Conservation (phyloP, 2,329 filamentous ascomycete genomes). For the Claviceps purpurea region DNA sequence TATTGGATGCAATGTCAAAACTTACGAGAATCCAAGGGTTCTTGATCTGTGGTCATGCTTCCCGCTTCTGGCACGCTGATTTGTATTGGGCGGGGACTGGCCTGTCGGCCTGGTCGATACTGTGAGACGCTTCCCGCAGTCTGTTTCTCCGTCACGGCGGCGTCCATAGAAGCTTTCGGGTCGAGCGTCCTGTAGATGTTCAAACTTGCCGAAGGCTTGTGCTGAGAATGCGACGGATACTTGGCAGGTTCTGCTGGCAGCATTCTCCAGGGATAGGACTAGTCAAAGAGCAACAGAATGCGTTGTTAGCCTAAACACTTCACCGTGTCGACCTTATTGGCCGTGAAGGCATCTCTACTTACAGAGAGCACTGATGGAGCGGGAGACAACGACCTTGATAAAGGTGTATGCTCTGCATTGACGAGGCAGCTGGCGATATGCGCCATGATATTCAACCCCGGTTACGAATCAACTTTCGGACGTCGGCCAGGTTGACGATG, state of each 20-base stretch:
- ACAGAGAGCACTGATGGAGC: constrained; percentile 32
- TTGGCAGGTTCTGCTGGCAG: constrained; percentile 40
- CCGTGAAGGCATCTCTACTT: constrained; percentile 9
- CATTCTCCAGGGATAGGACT: constrained; percentile 45
- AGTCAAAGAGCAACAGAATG: constrained; percentile 20
- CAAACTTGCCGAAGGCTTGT: constrained; percentile 30
- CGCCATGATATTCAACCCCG: constrained; percentile 31
- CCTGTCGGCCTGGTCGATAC: constrained; percentile 21
- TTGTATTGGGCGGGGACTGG: constrained; percentile 45
- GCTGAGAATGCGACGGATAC: constrained; percentile 48
- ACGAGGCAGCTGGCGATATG: constrained; percentile 49
- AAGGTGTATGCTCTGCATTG: constrained; percentile 34
- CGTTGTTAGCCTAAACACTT: too few species aligned
- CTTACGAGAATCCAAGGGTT: constrained; percentile 60
- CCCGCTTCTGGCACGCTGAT: constrained; percentile 51
- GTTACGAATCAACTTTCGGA: background rate
- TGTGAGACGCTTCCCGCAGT: constrained; percentile 17
- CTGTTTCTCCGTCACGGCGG: constrained; percentile 28
- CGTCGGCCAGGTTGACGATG: background rate
- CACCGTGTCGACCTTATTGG: too few species aligned
- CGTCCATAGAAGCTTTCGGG: constrained; percentile 34
- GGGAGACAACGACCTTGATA: constrained; percentile 36
- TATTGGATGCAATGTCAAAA: constrained; percentile 7
- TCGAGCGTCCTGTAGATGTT: constrained; percentile 32
- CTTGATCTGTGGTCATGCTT: constrained; percentile 56